Percentiles rank a stretch among this genome's conserved stretches.
Evolutionary conservation across 2,329 filamentous ascomycete genomes (phyloP).

Genomic region (Rhexocercosporidium sp.): DNA sequence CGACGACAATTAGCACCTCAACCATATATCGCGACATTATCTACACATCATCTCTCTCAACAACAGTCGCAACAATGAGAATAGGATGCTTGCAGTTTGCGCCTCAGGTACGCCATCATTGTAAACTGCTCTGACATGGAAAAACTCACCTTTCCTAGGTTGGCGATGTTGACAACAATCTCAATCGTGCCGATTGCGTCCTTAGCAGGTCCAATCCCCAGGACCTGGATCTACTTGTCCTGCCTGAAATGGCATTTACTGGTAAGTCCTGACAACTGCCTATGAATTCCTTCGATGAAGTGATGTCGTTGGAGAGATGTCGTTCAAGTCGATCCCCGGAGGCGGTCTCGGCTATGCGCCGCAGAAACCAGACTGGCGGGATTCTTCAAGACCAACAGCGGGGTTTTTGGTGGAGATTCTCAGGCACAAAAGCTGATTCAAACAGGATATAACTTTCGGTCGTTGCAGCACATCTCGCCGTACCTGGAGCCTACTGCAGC

Average conservation of each 20-base stretch:
- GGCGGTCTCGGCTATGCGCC: not conserved
- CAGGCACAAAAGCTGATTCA: constrained; percentile 2
- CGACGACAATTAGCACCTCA: not conserved
- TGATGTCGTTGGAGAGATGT: not conserved
- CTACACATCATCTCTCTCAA: too few relatives aligned
- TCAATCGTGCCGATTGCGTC: constrained; percentile 69
- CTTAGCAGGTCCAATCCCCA: constrained; percentile 57
- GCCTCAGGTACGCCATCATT: constrained; percentile 55
- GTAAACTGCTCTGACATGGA: not conserved
- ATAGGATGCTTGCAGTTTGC: constrained; percentile 75
- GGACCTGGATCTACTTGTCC: constrained; percentile 71
- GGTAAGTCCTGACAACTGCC: constrained; percentile 50
- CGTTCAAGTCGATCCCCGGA: not conserved
- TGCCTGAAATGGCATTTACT: constrained; percentile 79
- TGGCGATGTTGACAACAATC: constrained; percentile 72
- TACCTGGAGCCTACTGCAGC: constrained; percentile 69
- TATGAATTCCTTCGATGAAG: not conserved
- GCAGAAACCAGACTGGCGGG: not conserved
- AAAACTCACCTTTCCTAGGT: constrained; percentile 50
- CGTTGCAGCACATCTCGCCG: constrained; percentile 68
- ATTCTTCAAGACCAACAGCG: not conserved
- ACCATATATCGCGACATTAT: not conserved
- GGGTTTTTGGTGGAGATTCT: not conserved
- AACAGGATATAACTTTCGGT: constrained; percentile 75
- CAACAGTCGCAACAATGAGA: constrained; percentile 56